Evolutionary conservation across 1,139 yeast species (phyloP).

Genomic region (Candida albicans): DNA sequence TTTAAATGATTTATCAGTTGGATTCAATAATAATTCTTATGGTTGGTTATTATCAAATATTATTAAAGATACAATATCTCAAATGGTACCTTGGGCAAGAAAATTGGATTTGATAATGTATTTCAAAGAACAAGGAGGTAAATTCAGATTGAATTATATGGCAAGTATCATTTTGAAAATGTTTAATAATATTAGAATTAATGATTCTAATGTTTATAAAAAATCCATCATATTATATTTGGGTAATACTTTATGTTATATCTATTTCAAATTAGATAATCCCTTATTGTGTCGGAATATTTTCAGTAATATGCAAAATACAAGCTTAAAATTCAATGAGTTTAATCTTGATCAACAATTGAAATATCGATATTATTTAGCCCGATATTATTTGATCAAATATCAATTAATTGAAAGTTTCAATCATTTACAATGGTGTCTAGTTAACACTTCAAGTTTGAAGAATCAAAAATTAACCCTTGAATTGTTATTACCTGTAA

Average conservation of each 20-base stretch:
- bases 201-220: conserved; percentile 47
- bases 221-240: conserved; percentile 54
- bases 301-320: conserved; percentile 69
- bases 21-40: conserved; percentile 53
- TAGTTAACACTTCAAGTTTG: conserved; percentile 26
- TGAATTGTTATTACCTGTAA: conserved; percentile 55
- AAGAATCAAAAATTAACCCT: conserved; percentile 27
- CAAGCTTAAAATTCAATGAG: conserved; percentile 45
- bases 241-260: conserved; percentile 58
- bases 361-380: conserved; percentile 67
- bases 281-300: conserved; percentile 74
- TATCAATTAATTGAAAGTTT: conserved; percentile 57
- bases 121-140: conserved; percentile 38
- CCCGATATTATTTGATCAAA: conserved; percentile 63
- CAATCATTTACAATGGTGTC: conserved; percentile 65
- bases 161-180: conserved; percentile 60
- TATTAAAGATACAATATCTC: conserved; percentile 40
- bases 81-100: conserved; percentile 51
- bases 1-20: conserved; percentile 55
- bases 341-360: conserved; percentile 56
- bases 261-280: conserved; percentile 61
- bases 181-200: conserved; percentile 60
- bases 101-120: conserved; percentile 50
- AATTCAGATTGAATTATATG: conserved; percentile 52
- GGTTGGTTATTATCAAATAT: conserved; percentile 52